Base-by-base conservation (phyloP, 495 filamentous ascomycete genomes). In the Pseudoneurospora amorphoporcata region DNA sequence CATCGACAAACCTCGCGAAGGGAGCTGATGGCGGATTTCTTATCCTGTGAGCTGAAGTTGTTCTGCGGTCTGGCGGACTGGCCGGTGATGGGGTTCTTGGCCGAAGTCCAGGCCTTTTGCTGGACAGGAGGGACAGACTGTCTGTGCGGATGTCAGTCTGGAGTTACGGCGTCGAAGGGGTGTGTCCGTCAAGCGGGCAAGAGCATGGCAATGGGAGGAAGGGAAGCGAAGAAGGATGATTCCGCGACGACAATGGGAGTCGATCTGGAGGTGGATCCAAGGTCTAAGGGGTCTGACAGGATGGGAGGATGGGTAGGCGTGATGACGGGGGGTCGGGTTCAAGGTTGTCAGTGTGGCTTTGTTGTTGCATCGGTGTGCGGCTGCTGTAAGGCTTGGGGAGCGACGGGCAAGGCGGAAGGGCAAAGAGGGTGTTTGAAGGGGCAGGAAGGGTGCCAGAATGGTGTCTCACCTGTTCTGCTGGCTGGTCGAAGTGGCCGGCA, bases 61-160 rank as follows among this genome's bases (percentile, higher is more conserved):
- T 65, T 43, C 69, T 78, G 78, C 10, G 75, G 77, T 19, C 68
- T 76, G 39, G 77, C 73, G 68, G 80, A 69, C 70, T 79, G 78
- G 73, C 82, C 81, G 40, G 82, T 81, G 73, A 82, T 76, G 69
- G 80, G 78, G 73, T 80, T 81, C 74, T 76, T 81, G 75, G 78
- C 74, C 65, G 77, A 77, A 47, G 81, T 80, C 79, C 81, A 80
- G 69, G 79, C 81, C 77, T 81, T 80, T 71, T 82, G 81, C 75
- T 77, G 77, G 73, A 75, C 79, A 74, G 82, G 75, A 79, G 80
- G 76, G 53, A 29, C 53, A 65, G 53, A 65, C 75, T 79, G 78
- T 79, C 81, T 84, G 76, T 79, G 76, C 72, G 72, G 73, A 73
- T 70, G 75, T 76, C 73, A 77, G 76, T 76, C 75, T 73, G 39